Evolutionary conservation across 129 eudicot species (phyloP).

Genomic region (Artemisia argyi): DNA sequence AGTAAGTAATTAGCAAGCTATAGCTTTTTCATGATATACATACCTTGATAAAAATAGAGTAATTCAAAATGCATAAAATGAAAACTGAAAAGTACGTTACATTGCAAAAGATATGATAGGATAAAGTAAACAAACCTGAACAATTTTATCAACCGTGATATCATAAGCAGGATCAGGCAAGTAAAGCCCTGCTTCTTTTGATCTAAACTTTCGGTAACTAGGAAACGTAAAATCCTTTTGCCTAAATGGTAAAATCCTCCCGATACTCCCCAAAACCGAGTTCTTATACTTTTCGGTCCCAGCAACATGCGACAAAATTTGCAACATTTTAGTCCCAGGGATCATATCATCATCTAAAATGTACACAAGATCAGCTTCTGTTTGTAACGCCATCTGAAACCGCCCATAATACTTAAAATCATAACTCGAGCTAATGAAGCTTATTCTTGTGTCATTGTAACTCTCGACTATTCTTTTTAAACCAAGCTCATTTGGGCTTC

Average conservation of each 20-base stretch:
- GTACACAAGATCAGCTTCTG: conserved; percentile 85
- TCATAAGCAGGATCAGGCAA: conserved; percentile 98
- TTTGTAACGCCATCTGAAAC: conserved; percentile 93
- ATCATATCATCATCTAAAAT: conserved; percentile 95
- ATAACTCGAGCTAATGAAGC: conserved; percentile 78
- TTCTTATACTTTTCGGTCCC: conserved; percentile 93
- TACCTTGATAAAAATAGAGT: not conserved
- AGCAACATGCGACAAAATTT: conserved; percentile 82
- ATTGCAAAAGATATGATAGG: not conserved
- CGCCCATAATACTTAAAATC: conserved; percentile 96
- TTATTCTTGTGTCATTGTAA: conserved; percentile 76
- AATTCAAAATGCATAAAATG: not conserved
- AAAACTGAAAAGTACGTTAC: not conserved
- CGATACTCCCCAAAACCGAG: conserved; percentile 92
- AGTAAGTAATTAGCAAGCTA: too few relatives aligned
- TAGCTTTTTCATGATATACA: too few relatives aligned
- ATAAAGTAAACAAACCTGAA: conserved; percentile 72
- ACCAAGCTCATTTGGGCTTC: conserved; percentile 74
- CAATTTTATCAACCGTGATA: conserved; percentile 72
- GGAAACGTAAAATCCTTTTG: conserved; percentile 94
- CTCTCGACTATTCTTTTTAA: conserved; percentile 72
- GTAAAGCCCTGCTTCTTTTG: conserved; percentile 95
- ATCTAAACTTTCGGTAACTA: conserved; percentile 85
- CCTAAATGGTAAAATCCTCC: conserved; percentile 89
- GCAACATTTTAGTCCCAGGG: conserved; percentile 85